Conservation (phyloP, 352 stramenopile species). For the Globisporangium echinulatum region DNA sequence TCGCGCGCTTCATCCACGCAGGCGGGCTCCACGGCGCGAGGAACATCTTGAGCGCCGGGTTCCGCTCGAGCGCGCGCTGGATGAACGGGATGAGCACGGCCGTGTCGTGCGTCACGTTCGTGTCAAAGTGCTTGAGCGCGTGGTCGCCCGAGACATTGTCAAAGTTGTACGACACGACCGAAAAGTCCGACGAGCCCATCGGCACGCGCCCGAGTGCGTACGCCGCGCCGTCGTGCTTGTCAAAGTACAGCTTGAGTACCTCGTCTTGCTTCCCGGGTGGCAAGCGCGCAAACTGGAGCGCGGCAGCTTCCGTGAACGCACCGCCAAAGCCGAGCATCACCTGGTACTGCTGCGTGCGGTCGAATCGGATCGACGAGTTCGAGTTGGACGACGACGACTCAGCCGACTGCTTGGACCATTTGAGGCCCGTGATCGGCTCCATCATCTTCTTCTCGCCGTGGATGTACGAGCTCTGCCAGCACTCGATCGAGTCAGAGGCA, state of each 20-base stretch:
- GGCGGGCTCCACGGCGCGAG: conserved; percentile 85
- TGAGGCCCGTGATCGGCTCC: conserved; percentile 36
- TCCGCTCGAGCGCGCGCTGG: conserved; percentile 51
- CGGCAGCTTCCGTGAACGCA: conserved; percentile 90
- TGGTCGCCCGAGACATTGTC: conserved; percentile 74
- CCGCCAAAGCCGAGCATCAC: conserved; percentile 89
- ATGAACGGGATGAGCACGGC: conserved; percentile 83
- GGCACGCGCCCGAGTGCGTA: conserved; percentile 89
- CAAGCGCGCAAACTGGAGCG: conserved; percentile 84
- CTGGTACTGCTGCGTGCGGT: conserved; percentile 51
- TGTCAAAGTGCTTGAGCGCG: conserved; percentile 69
- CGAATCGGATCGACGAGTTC: conserved; percentile 41
- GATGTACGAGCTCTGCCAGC: conserved; percentile 64
- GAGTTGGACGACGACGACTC: conserved; percentile 1
- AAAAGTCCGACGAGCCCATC: conserved; percentile 91
- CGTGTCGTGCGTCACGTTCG: conserved; percentile 67
- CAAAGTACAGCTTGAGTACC: conserved; percentile 86
- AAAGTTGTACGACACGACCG: conserved; percentile 80
- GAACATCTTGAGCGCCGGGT: conserved; percentile 79
- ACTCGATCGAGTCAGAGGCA: conserved; percentile 16
- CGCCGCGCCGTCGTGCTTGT: conserved; percentile 59
- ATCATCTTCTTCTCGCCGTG: conserved; percentile 61
- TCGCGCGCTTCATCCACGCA: conserved; percentile 75
- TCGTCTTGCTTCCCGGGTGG: conserved; percentile 71
- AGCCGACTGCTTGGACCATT: conserved; percentile 26